A percentile compares a stretch with the other conserved stretches of the same genome.
phyloP scores from a whole-genome alignment of 1,139 yeast genomes.

The Williopsis jadinii region DNA sequence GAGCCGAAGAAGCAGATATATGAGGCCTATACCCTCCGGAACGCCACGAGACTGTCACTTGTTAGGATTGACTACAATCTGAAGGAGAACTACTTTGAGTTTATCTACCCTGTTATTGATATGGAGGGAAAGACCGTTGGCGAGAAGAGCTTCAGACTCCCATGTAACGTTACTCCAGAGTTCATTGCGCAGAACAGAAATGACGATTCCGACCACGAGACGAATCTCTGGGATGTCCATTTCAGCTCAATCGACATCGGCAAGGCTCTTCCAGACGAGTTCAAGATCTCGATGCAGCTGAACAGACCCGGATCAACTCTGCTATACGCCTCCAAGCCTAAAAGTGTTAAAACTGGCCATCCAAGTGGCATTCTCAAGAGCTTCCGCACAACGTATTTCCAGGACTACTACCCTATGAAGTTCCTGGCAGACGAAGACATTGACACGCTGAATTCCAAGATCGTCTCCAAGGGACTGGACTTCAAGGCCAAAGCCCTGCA shows the following conservation, averaged over 20 bases:
- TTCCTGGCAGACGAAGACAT: constrained; percentile 30
- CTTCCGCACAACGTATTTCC: constrained; percentile 28
- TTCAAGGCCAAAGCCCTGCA: constrained; percentile 21
- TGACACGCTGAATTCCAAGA: constrained; percentile 24
- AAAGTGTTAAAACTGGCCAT: constrained; percentile 26
- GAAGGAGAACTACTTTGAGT: constrained; percentile 22
- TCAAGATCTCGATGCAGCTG: constrained; percentile 16
- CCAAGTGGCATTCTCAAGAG: constrained; percentile 8
- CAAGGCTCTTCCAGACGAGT: constrained; percentile 19
- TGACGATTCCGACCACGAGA: constrained; percentile 3
- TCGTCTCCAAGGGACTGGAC: constrained; percentile 15
- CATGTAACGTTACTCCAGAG: constrained; percentile 22
- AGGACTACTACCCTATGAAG: constrained; percentile 38
- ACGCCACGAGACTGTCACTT: constrained; percentile 27
- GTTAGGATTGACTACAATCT: constrained; percentile 24
- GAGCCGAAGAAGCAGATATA: constrained; percentile 22
- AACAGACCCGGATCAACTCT: constrained; percentile 18
- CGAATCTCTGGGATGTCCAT: constrained; percentile 23
- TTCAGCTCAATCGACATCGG: constrained; percentile 20
- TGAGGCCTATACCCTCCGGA: constrained; percentile 29
- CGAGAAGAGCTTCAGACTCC: constrained; percentile 23
- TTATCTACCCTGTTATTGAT: constrained; percentile 22
- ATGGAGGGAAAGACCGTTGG: constrained; percentile 6
- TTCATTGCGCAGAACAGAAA: constrained; percentile 17
- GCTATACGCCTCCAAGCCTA: constrained; percentile 27